A percentile compares a stretch with the other conserved stretches of the same genome.
phyloP scores from a whole-genome alignment of 2,329 filamentous ascomycete species.

The Neobulgaria alba region DNA sequence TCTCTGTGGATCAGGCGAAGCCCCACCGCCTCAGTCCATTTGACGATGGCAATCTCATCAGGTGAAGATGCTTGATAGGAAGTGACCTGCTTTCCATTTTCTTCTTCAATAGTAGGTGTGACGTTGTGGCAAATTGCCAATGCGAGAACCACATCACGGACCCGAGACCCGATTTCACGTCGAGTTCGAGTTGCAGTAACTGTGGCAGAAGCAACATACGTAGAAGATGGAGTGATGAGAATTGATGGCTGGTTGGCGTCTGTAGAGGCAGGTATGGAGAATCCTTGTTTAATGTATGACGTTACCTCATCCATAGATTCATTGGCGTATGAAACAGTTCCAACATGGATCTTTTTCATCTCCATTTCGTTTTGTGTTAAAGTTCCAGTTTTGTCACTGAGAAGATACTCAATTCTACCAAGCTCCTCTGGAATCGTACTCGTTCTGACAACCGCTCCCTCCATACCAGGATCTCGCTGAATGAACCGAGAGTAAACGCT shows the following conservation, averaged over 20 bases:
- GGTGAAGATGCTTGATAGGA: conserved; percentile 96
- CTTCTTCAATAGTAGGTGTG: conserved; percentile 80
- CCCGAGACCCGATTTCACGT: conserved; percentile 86
- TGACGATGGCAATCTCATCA: conserved; percentile 95
- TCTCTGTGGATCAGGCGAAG: conserved; percentile 78
- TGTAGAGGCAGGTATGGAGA: conserved; percentile 46
- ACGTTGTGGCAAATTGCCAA: conserved; percentile 95
- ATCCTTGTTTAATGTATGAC: conserved; percentile 78
- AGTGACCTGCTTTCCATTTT: conserved; percentile 66
- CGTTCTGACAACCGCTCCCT: conserved; percentile 85
- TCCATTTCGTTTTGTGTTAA: conserved; percentile 98
- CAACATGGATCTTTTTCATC: conserved; percentile 96
- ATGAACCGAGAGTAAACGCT: conserved; percentile 95
- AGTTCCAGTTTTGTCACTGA: conserved; percentile 98
- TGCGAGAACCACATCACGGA: conserved; percentile 86
- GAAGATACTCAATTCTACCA: conserved; percentile 87
- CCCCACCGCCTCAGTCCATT: conserved; percentile 89
- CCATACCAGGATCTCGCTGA: conserved; percentile 80
- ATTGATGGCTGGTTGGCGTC: conserved; percentile 36
- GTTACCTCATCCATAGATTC: conserved; percentile 98
- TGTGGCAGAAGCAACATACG: conserved; percentile 49
- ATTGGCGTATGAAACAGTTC: conserved; percentile 95
- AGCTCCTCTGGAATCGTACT: conserved; percentile 97
- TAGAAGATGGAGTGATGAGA: conserved; percentile 70
- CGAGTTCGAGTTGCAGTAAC: conserved; percentile 69